phyloP scores from a whole-genome alignment of 2,329 filamentous ascomycete species.

The Huntiella moniliformis region DNA sequence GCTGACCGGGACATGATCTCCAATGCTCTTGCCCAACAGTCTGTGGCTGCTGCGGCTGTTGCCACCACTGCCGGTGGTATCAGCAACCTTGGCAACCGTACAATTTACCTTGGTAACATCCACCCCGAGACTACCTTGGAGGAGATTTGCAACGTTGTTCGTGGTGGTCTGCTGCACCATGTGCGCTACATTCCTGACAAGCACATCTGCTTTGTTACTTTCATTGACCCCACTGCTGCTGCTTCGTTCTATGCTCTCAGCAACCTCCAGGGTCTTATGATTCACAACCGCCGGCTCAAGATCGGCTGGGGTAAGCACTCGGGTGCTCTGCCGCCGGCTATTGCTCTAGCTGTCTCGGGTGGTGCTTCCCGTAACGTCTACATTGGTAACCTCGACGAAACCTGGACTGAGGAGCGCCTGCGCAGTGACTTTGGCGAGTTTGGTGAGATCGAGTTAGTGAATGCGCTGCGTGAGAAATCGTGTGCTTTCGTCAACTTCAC shows the following conservation, averaged over 20 bases:
- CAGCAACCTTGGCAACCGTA: slow-evolving; percentile 92
- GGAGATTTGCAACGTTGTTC: slow-evolving; percentile 97
- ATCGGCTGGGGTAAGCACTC: slow-evolving; percentile 99
- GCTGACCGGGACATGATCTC: slow-evolving; percentile 94
- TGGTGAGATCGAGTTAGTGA: slow-evolving; percentile 94
- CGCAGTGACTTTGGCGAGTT: slow-evolving; percentile 95
- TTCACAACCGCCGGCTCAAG: slow-evolving; percentile 93
- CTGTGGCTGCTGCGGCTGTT: slow-evolving; percentile 87
- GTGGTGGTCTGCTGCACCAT: slow-evolving; percentile 86
- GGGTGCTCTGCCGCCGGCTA: slow-evolving; percentile 83
- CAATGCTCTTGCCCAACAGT: slow-evolving; percentile 89
- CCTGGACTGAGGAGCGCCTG: slow-evolving; percentile 89
- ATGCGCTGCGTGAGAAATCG: slow-evolving; percentile 93
- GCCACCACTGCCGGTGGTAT: slow-evolving; percentile 92
- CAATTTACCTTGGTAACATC: slow-evolving; percentile 95
- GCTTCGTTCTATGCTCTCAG: slow-evolving; percentile 95
- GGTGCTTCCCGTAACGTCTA: slow-evolving; percentile 98
- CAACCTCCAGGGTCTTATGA: slow-evolving; percentile 96
- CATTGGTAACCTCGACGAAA: slow-evolving; percentile 90
- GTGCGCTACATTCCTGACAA: slow-evolving; percentile 99
- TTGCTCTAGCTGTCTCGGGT: slow-evolving; percentile 86
- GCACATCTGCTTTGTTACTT: slow-evolving; percentile 99
- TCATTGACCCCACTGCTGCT: slow-evolving; percentile 94
- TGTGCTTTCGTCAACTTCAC: slow-evolving; percentile 99
- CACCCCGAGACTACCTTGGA: slow-evolving; percentile 98